A percentile compares a stretch with the other conserved stretches of the same genome.
These are phyloP conservation scores for Podila horticola DNA, from an alignment of 192 early-diverging fungal genomes.

Conservation along the genomic window DNA sequence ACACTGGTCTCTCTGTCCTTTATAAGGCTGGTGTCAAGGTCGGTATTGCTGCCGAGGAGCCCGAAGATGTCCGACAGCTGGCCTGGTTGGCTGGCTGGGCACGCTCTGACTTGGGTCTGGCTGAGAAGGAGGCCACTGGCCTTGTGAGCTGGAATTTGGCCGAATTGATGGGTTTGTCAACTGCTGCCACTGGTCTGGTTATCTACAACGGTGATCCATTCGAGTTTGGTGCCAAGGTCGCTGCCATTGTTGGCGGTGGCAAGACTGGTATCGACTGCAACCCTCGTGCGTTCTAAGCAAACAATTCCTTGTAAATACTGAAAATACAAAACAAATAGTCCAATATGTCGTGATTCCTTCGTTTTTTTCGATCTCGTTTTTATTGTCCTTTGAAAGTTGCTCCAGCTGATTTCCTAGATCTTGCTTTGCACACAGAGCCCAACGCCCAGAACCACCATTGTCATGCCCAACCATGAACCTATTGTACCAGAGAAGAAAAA, in stretches of 20 bases:
- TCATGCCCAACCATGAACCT: constrained; percentile 76
- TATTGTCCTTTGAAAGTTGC: not conserved
- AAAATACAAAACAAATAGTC: no score
- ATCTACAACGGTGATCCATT: constrained; percentile 71
- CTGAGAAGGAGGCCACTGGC: constrained; percentile 67
- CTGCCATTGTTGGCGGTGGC: constrained; percentile 68
- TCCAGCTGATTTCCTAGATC: not conserved
- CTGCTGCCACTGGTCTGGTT: constrained; percentile 51
- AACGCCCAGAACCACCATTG: constrained; percentile 74
- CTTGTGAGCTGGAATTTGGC: constrained; percentile 75
- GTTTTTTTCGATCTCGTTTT: not conserved
- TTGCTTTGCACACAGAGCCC: constrained; percentile 71
- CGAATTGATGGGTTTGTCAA: constrained; percentile 61
- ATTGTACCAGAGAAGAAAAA: constrained; percentile 6
- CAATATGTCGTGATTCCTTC: no score
- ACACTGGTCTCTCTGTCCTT: constrained; percentile 61
- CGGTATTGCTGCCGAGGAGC: constrained; percentile 56
- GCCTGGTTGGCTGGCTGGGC: constrained; percentile 81
- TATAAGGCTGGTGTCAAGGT: constrained; percentile 66
- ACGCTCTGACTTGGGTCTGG: constrained; percentile 34
- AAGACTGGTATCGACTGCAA: constrained; percentile 13
- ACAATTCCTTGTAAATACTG: no score
- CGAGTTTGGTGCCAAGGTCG: constrained; percentile 61
- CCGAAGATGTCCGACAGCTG: constrained; percentile 62
- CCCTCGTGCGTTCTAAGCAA: constrained; percentile 13